Evolutionary conservation across 2,329 filamentous ascomycete genomes (phyloP), one percentile per base, ranked within the genome.

Genomic region (Knoxdaviesia capensis): DNA sequence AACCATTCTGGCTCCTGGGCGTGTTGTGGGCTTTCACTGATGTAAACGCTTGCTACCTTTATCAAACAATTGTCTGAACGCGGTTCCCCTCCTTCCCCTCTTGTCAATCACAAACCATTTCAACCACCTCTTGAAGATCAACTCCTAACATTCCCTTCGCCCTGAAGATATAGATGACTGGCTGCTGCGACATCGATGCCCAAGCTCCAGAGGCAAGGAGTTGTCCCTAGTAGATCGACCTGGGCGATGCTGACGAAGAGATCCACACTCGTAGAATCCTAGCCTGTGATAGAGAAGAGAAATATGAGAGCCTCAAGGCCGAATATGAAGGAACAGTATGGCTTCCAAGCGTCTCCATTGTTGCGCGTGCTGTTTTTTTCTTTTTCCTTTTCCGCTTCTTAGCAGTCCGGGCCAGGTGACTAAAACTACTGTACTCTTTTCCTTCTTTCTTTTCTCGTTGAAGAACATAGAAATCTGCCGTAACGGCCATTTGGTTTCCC

Each of bases 11-110:
- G 80, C 68, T 62, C 65, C 64, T 63, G 63, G 64, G 53, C 56
- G 56, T 58, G 64, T 61, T 59, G 66, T 65, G 65, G 65, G 68
- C 71, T 74, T 79, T 93, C 88, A 73, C 74, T 94, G 88, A 94
- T 94, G 88, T 92, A 80, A 93, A 76, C 68, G 77, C 82, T 90
- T 84, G 88, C 88, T 96, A 96, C 88, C 88, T 94, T 80, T 63
- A 51, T 44, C 49, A 57, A 56, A 77, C 59, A 68, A 73, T 74
- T 80, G 82, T 94, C 88, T 94, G 88, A 94, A 69, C 55, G 44
- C 44, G 40, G 43, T 43, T 39, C 36, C 37, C 36, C 34, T 38
- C 37, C 32, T 29, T 33, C 29, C 5, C n/a, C 28, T 33, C 33
- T 31, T 11, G 37, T 37, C 3, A 20, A 2, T 20, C 20, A 20